A percentile compares a stretch with the other conserved stretches of the same genome.
These are phyloP conservation scores for Umbilicaria muhlenbergii DNA, from an alignment of 495 filamentous ascomycete species.

Conservation along the genomic window DNA sequence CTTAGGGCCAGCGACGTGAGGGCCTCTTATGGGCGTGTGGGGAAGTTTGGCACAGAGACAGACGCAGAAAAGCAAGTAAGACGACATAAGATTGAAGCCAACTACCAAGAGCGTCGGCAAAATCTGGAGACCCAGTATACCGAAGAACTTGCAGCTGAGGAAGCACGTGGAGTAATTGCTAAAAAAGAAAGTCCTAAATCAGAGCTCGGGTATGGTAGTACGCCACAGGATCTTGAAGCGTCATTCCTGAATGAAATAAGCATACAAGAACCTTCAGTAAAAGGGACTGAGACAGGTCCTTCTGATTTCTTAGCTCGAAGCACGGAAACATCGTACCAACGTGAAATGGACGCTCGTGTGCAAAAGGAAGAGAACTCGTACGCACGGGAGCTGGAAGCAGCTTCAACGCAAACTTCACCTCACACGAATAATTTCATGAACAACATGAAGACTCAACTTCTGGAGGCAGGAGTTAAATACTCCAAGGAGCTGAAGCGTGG, in stretches of 20 bases:
- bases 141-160: constrained; percentile 10
- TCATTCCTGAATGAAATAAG: constrained; percentile 1
- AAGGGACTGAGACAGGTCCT: background rate
- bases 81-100: constrained; percentile 18
- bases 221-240: constrained; percentile 3
- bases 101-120: constrained; percentile 10
- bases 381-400: no score
- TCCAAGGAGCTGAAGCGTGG: constrained; percentile 6
- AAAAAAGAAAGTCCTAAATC: background rate
- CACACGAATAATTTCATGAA: background rate
- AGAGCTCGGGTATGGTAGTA: constrained; percentile 1
- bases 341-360: background rate
- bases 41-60: constrained; percentile 13
- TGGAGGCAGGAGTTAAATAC: constrained; percentile 8
- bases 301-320: no score
- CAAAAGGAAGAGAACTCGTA: background rate
- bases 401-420: no score
- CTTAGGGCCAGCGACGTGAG: constrained; percentile 35
- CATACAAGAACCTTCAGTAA: constrained; percentile 6
- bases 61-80: constrained; percentile 14
- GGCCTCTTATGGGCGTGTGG: constrained; percentile 21
- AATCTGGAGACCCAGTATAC: constrained; percentile 1
- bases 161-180: constrained; percentile 1
- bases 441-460: constrained; percentile 12
- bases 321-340: background rate